Percentiles rank a stretch among this genome's conserved stretches.
These are phyloP conservation scores for Boletus tylopilopsis DNA, from an alignment of 768 basidiomycete genomes.

Conservation along the genomic window DNA sequence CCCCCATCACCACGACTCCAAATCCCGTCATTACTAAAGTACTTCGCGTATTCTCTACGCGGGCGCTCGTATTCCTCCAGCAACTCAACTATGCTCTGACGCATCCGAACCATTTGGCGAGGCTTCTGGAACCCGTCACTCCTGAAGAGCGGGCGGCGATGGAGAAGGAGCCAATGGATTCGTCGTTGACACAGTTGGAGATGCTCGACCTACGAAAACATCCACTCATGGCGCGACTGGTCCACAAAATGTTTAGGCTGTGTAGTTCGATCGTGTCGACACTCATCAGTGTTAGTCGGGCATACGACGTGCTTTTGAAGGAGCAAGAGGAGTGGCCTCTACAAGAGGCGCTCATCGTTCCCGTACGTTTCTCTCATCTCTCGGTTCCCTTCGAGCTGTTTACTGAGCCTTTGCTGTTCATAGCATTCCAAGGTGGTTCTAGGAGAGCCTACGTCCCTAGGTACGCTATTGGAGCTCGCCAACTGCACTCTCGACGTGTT, in stretches of 20 bases:
- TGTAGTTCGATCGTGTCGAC: conserved; percentile 68
- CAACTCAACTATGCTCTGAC: conserved; percentile 88
- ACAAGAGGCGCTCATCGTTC: conserved; percentile 64
- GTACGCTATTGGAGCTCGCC: conserved; percentile 82
- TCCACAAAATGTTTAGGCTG: conserved; percentile 68
- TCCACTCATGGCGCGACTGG: conserved; percentile 67
- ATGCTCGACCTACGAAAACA: conserved; percentile 61
- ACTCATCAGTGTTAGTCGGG: conserved; percentile 64
- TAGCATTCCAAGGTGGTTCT: conserved; percentile 85
- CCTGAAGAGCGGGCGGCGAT: conserved; percentile 66
- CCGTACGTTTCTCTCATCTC: conserved; percentile 44
- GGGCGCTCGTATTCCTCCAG: conserved; percentile 72
- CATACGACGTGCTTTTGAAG: conserved; percentile 61
- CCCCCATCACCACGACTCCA: conserved; percentile 12
- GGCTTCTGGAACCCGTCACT: conserved; percentile 75
- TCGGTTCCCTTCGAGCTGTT: not conserved
- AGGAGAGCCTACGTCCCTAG: conserved; percentile 78
- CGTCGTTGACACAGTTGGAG: conserved; percentile 38
- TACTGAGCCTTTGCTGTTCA: not conserved
- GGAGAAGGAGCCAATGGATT: conserved; percentile 52
- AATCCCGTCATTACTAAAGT: conserved; percentile 56
- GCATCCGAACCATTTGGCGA: conserved; percentile 85
- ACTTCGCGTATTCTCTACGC: conserved; percentile 62
- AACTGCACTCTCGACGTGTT: conserved; percentile 75
- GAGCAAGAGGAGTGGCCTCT: conserved; percentile 71